phyloP scores from a whole-genome alignment of 129 eudicot genomes.

The Flaveria linearis region DNA sequence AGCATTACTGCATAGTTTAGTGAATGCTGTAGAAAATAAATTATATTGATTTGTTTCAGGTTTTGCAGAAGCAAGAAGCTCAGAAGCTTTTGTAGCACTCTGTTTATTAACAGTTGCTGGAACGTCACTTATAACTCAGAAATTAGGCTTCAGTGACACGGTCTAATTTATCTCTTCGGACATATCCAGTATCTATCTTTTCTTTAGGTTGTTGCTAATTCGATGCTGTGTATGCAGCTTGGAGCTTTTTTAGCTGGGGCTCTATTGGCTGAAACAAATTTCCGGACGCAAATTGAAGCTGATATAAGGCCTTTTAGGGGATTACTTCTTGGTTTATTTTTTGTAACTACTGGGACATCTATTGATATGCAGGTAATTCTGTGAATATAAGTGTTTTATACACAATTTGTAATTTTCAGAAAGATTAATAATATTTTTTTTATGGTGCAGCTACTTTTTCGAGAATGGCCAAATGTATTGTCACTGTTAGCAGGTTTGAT shows the following conservation, averaged over 20 bases:
- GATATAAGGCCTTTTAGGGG: slow-evolving; percentile 99
- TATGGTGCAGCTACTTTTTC: slow-evolving; percentile 71
- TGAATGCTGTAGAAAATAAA: slow-evolving; percentile 20
- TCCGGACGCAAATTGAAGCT: slow-evolving; percentile 95
- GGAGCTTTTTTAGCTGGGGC: slow-evolving; percentile 99
- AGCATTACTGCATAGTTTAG: slow-evolving; percentile 16
- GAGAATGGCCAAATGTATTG: slow-evolving; percentile 98
- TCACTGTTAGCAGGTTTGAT: slow-evolving; percentile 86
- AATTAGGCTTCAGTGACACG: slow-evolving; percentile 98
- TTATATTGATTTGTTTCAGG: slow-evolving; percentile 47
- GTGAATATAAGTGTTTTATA: neutral
- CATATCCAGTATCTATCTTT: slow-evolving; percentile 4
- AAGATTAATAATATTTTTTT: neutral
- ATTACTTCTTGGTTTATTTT: slow-evolving; percentile 89
- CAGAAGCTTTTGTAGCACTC: slow-evolving; percentile 98
- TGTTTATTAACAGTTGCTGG: slow-evolving; percentile 98
- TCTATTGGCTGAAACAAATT: slow-evolving; percentile 90
- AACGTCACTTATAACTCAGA: slow-evolving; percentile 93
- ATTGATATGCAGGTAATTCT: slow-evolving; percentile 80
- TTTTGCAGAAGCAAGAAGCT: slow-evolving; percentile 98
- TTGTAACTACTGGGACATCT: slow-evolving; percentile 97
- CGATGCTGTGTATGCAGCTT: slow-evolving; percentile 52
- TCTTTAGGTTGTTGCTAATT: slow-evolving; percentile 14
- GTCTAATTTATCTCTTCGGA: slow-evolving; percentile 38
- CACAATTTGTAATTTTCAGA: neutral